Evolutionary conservation across 352 stramenopile species (phyloP), one percentile per base, ranked within the genome.

Genomic region (Pythium rishiriense): DNA sequence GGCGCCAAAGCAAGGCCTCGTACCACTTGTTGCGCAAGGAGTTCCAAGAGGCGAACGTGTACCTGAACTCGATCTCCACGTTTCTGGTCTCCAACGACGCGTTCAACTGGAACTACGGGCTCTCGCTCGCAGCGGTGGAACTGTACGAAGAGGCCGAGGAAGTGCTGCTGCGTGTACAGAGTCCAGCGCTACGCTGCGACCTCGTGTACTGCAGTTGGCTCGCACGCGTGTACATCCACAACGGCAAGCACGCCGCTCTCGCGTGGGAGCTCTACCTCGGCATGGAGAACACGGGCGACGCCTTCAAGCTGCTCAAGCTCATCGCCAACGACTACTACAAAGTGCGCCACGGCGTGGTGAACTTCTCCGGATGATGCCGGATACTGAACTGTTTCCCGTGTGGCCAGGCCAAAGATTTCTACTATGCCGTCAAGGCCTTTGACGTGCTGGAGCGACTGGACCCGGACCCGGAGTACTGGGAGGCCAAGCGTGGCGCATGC

Each of bases 21-120:
- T 88, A 86, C 37, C 83, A 81, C 57, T 58, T 92, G 15, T 35
- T 92, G 11, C 81, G 83, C 10, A 88, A 84, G 41, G 81, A 92
- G 57, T 88, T 79, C 29, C 70, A 62, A 0, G 80, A 90, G 28
- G 84, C 72, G 3, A 82, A 83, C 42, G 69, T 87, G n/a, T 91
- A 91, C 64, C 43, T 93, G 35, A 85, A 68, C 31, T 91, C 82
- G 2, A 90, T 91, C 33, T 62, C 69, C 11, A 69, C 72, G 58
- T 90, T 88, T 58, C 65, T 90, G 51, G 55, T 67, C 29, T 64
- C 69, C 5, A 75, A 70, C 41, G 83, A 92, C 37, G 70, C 77
- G 4, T 93, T 93, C 69, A 90, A 93, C 67, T 91, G 81, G 81
- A 93, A 93, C 63, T 90, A 90, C 61, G 84, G 81, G 2, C 31